Percentiles rank a stretch among this genome's conserved stretches.
Conservation (phyloP, 176 grass and related monocot genomes). For the sorghum (Sorghum bicolor) region Sorghum_bicolor_NCBIv3 NC_012872.2:69486501-69487000, state of each 20-base stretch:
- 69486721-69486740: neutral
- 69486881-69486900: neutral
- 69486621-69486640: neutral
- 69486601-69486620: neutral
- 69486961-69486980: neutral
- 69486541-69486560: neutral
- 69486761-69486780: neutral
- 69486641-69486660: neutral
- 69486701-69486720: neutral
- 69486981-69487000: neutral
- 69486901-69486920: neutral
- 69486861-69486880: neutral
- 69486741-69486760: neutral
- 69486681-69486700: neutral
- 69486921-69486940: neutral
- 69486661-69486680: neutral
- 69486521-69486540: neutral
- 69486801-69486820: neutral
- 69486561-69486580: neutral
- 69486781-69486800: neutral
- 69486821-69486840: neutral
- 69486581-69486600: neutral
- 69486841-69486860: neutral
- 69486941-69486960: neutral
- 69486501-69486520: neutral